Conservation (phyloP, 305 asterid species). For the Fraxinus dipetala region DNA sequence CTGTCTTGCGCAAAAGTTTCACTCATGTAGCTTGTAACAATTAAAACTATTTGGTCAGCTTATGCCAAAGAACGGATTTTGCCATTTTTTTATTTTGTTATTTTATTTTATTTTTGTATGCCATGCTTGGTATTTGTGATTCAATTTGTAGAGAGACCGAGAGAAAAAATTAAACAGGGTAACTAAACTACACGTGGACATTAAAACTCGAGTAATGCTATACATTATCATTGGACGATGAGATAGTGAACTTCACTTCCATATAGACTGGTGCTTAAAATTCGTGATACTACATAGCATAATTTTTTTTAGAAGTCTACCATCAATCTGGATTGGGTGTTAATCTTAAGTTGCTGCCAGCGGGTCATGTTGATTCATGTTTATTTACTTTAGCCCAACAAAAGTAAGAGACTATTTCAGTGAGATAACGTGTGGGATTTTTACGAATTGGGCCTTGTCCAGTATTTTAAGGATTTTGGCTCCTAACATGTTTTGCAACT, state of each 20-base stretch:
- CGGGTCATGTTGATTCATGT: neutral
- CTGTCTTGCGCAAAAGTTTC: neutral
- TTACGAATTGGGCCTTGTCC: neutral
- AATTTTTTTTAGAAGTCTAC: neutral
- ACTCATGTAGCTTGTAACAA: neutral
- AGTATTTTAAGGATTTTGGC: neutral
- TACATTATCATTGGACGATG: neutral
- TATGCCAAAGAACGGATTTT: neutral
- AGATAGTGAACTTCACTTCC: neutral
- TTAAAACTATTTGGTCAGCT: neutral
- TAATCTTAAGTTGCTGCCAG: neutral
- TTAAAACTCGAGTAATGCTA: neutral
- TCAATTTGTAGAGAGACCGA: neutral
- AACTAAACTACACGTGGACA: neutral
- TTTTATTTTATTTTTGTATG: neutral
- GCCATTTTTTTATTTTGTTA: neutral
- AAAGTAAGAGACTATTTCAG: neutral
- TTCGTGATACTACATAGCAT: neutral
- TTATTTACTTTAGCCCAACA: neutral
- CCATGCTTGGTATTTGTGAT: neutral
- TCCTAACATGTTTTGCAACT: too few relatives aligned
- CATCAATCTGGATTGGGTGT: neutral
- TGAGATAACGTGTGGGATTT: neutral
- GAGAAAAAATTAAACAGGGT: neutral
- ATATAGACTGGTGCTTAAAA: neutral